phyloP scores from a whole-genome alignment of 164 flowering plant genomes.

The Kalanchoe fedtschenkoi region DNA sequence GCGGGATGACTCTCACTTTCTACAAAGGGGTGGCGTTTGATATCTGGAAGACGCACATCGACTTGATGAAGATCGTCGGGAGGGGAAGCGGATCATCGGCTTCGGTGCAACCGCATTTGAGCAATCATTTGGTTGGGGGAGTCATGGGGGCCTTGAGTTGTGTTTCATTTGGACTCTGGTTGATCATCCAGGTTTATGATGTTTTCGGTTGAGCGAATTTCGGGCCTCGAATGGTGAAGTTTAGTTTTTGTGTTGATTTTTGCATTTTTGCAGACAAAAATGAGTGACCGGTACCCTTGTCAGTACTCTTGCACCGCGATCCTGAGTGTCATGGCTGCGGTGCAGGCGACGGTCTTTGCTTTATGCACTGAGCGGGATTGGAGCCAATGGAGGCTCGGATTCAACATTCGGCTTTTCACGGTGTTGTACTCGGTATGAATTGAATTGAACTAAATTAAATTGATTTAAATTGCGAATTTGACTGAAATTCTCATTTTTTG shows the following conservation, averaged over 20 bases:
- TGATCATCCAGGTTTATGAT: slow-evolving; percentile 30
- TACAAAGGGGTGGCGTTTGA: slow-evolving; percentile 45
- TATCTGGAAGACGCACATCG: slow-evolving; percentile 24
- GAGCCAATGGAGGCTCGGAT: slow-evolving; percentile 40
- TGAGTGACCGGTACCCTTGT: slow-evolving; percentile 28
- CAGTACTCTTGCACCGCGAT: slow-evolving; percentile 37
- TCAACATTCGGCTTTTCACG: slow-evolving; percentile 36
- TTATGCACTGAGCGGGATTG: slow-evolving; percentile 24
- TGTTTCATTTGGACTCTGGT: slow-evolving; percentile 29
- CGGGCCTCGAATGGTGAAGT: no score
- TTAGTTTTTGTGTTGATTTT: not conserved
- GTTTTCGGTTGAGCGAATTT: not conserved
- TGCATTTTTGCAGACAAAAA: slow-evolving; percentile 30
- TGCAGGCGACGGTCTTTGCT: slow-evolving; percentile 24
- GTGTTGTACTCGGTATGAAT: slow-evolving; percentile 29
- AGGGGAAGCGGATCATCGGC: not conserved
- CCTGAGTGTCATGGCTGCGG: slow-evolving; percentile 24
- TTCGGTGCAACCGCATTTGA: no score
- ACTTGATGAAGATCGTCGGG: slow-evolving; percentile 15
- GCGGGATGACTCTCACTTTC: slow-evolving; percentile 64
- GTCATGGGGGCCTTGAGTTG: slow-evolving; percentile 22
- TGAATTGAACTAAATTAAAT: not conserved
- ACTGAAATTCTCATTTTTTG: no score
- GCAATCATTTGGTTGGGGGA: slow-evolving; percentile 22
- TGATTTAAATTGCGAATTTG: not conserved